Evolutionary conservation across 352 stramenopile species (phyloP).

Genomic region (Globisporangium paddicum): DNA sequence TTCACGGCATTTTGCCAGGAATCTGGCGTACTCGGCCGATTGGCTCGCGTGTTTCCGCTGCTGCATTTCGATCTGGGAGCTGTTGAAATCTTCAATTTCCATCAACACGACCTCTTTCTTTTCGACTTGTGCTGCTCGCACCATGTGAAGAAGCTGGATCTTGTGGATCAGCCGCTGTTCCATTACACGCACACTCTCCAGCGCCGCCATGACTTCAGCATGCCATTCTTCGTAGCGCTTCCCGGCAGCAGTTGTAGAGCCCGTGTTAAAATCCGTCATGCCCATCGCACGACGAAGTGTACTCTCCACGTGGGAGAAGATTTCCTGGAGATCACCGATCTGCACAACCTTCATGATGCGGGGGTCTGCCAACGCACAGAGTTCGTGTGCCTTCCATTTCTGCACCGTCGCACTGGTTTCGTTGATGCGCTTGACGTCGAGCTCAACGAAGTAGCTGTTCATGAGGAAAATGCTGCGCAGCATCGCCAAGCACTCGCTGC

Average conservation of each 20-base stretch:
- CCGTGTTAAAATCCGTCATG: slow-evolving; percentile 39
- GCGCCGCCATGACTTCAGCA: slow-evolving; percentile 19
- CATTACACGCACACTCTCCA: slow-evolving; percentile 28
- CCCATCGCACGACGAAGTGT: slow-evolving; percentile 38
- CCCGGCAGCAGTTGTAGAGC: slow-evolving; percentile 19
- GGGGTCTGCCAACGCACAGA: slow-evolving; percentile 31
- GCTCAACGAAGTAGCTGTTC: slow-evolving; percentile 53
- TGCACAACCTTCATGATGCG: slow-evolving; percentile 36
- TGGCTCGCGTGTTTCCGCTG: slow-evolving; percentile 14
- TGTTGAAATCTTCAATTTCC: slow-evolving; percentile 32
- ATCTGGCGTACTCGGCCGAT: slow-evolving; percentile 18
- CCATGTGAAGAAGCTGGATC: slow-evolving; percentile 26
- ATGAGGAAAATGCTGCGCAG: slow-evolving; percentile 42
- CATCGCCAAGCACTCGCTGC: slow-evolving; percentile 40
- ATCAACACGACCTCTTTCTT: slow-evolving; percentile 32
- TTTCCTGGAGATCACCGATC: slow-evolving; percentile 28
- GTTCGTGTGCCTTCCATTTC: slow-evolving; percentile 29
- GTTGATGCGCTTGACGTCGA: slow-evolving; percentile 51
- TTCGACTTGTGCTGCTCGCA: slow-evolving; percentile 21
- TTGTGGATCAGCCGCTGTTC: slow-evolving; percentile 30
- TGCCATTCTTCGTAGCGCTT: slow-evolving; percentile 61
- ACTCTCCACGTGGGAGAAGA: slow-evolving; percentile 25
- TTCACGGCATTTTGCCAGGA: slow-evolving; percentile 29
- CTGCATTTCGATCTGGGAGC: slow-evolving; percentile 15
- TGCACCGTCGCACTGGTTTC: slow-evolving; percentile 19